Percentiles rank a stretch among this genome's conserved stretches.
phyloP scores from a whole-genome alignment of 208 protist genomes.

The Leishmania tropica region DNA sequence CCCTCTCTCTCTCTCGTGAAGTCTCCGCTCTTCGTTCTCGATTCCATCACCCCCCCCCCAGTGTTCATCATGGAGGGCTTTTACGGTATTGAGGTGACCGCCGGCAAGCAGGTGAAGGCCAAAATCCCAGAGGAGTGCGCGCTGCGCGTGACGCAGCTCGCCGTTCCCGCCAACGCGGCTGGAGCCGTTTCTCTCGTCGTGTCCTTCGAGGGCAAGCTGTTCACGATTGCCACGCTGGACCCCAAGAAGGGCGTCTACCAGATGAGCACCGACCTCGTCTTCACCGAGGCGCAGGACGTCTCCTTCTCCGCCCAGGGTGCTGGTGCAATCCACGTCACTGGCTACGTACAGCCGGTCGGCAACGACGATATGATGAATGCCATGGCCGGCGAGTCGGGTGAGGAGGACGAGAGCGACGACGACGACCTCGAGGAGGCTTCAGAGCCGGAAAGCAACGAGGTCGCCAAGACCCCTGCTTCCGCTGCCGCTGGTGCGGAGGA shows the following conservation, averaged over 20 bases:
- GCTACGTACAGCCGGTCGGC: conserved; percentile 86
- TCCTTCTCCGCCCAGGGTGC: conserved; percentile 73
- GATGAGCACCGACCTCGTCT: conserved; percentile 87
- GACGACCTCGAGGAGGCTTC: conserved; percentile 45
- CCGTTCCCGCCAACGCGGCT: conserved; percentile 81
- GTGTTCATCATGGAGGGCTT: conserved; percentile 82
- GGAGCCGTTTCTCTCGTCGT: conserved; percentile 75
- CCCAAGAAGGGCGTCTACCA: conserved; percentile 82
- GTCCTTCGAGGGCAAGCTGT: conserved; percentile 86
- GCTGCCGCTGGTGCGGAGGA: conserved; percentile 28
- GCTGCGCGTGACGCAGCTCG: conserved; percentile 87
- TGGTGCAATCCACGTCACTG: conserved; percentile 80
- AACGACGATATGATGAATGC: conserved; percentile 65
- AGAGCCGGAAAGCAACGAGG: conserved; percentile 40
- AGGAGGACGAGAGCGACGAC: conserved; percentile 41
- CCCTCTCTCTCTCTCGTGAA: background rate
- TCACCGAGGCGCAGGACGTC: conserved; percentile 80
- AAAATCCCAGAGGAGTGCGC: conserved; percentile 84
- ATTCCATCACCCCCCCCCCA: background rate
- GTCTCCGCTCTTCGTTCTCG: background rate
- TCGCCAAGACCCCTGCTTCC: background rate
- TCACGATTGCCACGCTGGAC: conserved; percentile 89
- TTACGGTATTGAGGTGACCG: conserved; percentile 77
- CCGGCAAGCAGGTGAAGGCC: conserved; percentile 82
- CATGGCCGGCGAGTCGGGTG: conserved; percentile 33